Evolutionary conservation across 2,329 filamentous ascomycete species (phyloP).

Genomic region (Cryphonectria carpinicola): DNA sequence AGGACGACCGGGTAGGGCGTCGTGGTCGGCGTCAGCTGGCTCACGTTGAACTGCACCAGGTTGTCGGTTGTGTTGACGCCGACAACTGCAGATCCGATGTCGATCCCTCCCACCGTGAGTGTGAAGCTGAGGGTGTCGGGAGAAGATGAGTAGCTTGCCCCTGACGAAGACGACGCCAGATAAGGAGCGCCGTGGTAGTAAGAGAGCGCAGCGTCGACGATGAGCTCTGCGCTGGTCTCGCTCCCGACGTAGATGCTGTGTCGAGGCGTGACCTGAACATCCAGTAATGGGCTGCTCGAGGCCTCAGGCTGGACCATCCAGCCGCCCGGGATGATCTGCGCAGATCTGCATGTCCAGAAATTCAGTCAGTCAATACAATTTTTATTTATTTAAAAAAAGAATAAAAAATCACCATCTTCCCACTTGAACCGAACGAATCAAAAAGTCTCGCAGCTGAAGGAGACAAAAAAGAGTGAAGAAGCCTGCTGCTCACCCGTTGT

Average conservation of each 20-base stretch:
- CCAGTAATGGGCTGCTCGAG: constrained; percentile 38
- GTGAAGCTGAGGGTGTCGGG: constrained; percentile 44
- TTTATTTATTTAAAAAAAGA: no score
- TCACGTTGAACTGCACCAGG: constrained; percentile 44
- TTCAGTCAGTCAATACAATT: neutral
- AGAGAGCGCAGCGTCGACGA: constrained; percentile 49
- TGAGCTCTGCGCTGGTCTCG: constrained; percentile 46
- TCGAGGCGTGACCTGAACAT: constrained; percentile 50
- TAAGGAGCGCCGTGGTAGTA: constrained; percentile 45
- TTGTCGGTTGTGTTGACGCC: constrained; percentile 41
- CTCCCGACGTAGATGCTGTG: constrained; percentile 51
- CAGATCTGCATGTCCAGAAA: constrained; percentile 13
- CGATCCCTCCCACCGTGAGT: constrained; percentile 35
- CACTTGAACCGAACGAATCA: no score
- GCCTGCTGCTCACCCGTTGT: constrained; percentile 42
- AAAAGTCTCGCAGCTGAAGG: no score
- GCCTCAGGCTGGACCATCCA: constrained; percentile 15
- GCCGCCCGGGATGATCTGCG: constrained; percentile 24
- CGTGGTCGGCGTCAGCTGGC: constrained; percentile 40
- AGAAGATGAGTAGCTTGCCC: constrained; percentile 25
- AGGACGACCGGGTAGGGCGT: constrained; percentile 46
- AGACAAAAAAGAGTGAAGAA: neutral
- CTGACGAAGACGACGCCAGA: constrained; percentile 34
- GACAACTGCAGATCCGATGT: constrained; percentile 42
- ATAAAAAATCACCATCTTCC: no score